A percentile compares a stretch with the other conserved stretches of the same genome.
Conservation (phyloP, 305 asterid species). For the Andrographis paniculata region DNA sequence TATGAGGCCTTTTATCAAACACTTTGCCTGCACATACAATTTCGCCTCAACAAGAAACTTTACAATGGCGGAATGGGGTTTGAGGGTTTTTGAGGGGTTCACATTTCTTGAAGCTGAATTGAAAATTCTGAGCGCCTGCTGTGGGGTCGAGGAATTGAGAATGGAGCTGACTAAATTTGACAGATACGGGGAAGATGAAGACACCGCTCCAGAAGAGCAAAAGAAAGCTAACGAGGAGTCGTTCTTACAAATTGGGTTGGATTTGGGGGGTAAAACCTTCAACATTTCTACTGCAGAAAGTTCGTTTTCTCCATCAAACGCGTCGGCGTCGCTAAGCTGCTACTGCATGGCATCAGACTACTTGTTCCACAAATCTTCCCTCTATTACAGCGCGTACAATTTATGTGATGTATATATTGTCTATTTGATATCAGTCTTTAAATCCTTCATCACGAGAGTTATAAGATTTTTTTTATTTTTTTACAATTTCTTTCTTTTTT, state of each 20-base stretch:
- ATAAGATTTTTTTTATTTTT: too few species aligned
- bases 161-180: conserved; percentile 40
- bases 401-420: too few species aligned
- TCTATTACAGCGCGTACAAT: too few species aligned
- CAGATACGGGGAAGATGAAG: conserved; percentile 32
- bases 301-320: too few species aligned
- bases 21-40: conserved; percentile 52
- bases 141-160: conserved; percentile 42
- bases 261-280: conserved; percentile 38
- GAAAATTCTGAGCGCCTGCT: conserved; percentile 46
- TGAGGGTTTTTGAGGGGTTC: conserved; percentile 40
- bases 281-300: too few species aligned
- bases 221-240: conserved; percentile 18
- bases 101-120: conserved; percentile 32
- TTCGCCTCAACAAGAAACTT: conserved; percentile 27
- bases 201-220: conserved; percentile 19
- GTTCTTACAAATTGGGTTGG: conserved; percentile 15
- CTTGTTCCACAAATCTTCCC: too few species aligned
- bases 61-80: conserved; percentile 45
- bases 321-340: too few species aligned
- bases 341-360: too few species aligned
- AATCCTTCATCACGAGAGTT: too few species aligned
- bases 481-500: too few species aligned
- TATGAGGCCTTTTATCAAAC: conserved; percentile 70
- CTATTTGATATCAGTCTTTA: too few species aligned